These are phyloP conservation scores for Arthroderma uncinatum DNA, from an alignment of 2,329 filamentous ascomycete genomes.

Conservation along the genomic window DNA sequence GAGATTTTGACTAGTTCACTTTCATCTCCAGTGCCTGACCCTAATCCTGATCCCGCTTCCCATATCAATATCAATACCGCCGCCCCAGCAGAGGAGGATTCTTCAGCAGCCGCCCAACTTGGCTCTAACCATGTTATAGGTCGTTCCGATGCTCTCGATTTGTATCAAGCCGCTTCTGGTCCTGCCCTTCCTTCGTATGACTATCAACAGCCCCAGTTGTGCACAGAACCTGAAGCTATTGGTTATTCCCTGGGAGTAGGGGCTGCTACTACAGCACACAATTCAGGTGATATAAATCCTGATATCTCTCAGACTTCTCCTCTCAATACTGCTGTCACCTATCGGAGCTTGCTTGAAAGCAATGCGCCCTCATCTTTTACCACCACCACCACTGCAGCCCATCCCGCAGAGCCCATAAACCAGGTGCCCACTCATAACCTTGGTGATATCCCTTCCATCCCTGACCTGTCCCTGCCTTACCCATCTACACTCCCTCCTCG, in stretches of 20 bases:
- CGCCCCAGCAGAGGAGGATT: not conserved
- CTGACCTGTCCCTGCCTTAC: slow-evolving; percentile 25
- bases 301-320: slow-evolving; percentile 15
- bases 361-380: slow-evolving; percentile 28
- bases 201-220: not conserved
- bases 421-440: slow-evolving; percentile 20
- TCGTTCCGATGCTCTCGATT: not conserved
- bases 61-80: not conserved
- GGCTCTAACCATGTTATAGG: not conserved
- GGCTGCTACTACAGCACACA: slow-evolving; percentile 10
- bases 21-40: slow-evolving; percentile 4
- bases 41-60: not conserved
- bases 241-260: not conserved
- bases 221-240: not conserved
- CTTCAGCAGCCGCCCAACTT: not conserved
- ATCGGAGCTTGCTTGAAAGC: slow-evolving; percentile 40
- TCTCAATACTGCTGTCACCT: slow-evolving; percentile 34
- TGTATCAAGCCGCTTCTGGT: not conserved
- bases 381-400: slow-evolving; percentile 17
- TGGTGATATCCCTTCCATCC: slow-evolving; percentile 13
- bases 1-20: not conserved
- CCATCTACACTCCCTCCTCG: slow-evolving; percentile 35
- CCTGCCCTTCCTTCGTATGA: not conserved
- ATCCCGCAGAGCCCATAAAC: slow-evolving; percentile 18
- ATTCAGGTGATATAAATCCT: slow-evolving; percentile 18